A percentile compares a stretch with the other conserved stretches of the same genome.
phyloP scores from a whole-genome alignment of 805 yeast species.

The Wickerhamiella australiensis region DNA sequence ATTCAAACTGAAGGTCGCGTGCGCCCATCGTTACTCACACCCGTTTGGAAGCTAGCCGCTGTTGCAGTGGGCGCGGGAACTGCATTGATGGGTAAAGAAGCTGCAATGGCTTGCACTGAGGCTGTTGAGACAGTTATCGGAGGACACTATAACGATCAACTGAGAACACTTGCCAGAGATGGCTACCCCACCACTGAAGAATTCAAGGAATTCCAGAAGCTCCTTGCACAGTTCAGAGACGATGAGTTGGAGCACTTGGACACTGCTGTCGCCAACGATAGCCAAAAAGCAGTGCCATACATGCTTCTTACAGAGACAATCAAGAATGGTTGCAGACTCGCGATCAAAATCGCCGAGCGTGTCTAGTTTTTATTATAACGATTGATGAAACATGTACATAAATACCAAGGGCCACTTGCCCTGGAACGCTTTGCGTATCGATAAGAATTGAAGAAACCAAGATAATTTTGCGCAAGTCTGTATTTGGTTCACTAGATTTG shows the following conservation, averaged over 20 bases:
- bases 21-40: slow-evolving; percentile 84
- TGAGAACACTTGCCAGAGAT: slow-evolving; percentile 55
- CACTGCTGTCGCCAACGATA: slow-evolving; percentile 85
- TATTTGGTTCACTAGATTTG: too few species aligned
- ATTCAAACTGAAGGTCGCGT: slow-evolving; percentile 68
- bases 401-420: background rate
- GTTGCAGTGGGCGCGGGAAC: slow-evolving; percentile 75
- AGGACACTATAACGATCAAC: slow-evolving; percentile 83
- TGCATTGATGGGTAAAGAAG: slow-evolving; percentile 78
- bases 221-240: slow-evolving; percentile 71
- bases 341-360: slow-evolving; percentile 78
- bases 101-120: slow-evolving; percentile 99
- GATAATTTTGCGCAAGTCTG: too few species aligned
- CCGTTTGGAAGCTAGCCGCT: slow-evolving; percentile 89
- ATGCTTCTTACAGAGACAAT: slow-evolving; percentile 78
- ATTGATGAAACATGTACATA: background rate
- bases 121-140: slow-evolving; percentile 98
- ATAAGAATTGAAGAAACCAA: too few species aligned
- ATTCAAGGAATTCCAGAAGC: slow-evolving; percentile 42
- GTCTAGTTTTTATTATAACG: background rate
- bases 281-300: slow-evolving; percentile 88
- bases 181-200: slow-evolving; percentile 59
- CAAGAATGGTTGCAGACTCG: slow-evolving; percentile 70
- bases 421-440: background rate
- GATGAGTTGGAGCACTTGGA: slow-evolving; percentile 92